Base-by-base conservation (phyloP, 2,329 filamentous ascomycete genomes). In the Aspergillus tamarii region DNA sequence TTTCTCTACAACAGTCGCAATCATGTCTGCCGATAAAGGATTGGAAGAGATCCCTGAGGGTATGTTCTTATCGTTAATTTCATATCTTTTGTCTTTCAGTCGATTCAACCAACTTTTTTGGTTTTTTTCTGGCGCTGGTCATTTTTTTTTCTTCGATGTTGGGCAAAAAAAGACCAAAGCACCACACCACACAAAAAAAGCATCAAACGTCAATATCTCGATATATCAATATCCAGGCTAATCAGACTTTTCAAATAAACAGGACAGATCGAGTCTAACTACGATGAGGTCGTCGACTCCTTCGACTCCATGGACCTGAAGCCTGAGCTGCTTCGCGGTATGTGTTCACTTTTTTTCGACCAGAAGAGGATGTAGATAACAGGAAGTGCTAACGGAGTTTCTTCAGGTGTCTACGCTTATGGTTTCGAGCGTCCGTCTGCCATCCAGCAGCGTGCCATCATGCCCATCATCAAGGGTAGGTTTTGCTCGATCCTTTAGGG, bases 221-320 rank as follows among this genome's bases (percentile, higher is more conserved):
- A 28, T 41, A 28, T 41, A 39, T 41, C 46, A 53, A 28, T 41
- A 50, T 41, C 16, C 32, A 43, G 54, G 57, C 60, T 67, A 55
- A 70, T 65, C 28, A 64, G 39, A 45, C 19, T 54, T 60, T 63
- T 66, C 57, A n/a, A 60, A 41, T 53, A 21, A 80, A 77, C 81
- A 97, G 94, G 91, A 84, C 93, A 96, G 87, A 99, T 99, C 88
- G 96, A 99, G 89, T 97, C 94, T 81, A 99, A 99, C 92, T 99
- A 98, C 87, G 95, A 99, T 88, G 94, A 98, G 89, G 94, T 94
- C 78, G 94, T 95, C 84, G 96, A 99, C 85, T 97, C 93, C 67
- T 99, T 99, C 85, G 95, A 99, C 84, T 88, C 94, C 77, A 99
- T 99, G 95, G 90, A 89, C 85, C 89, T 99, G 78, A 97, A 96